Percentiles rank a stretch among this genome's conserved stretches.
Evolutionary conservation across 1,284 basidiomycete species (phyloP).

Genomic region (Pyrrhoderma lamaoense): DNA sequence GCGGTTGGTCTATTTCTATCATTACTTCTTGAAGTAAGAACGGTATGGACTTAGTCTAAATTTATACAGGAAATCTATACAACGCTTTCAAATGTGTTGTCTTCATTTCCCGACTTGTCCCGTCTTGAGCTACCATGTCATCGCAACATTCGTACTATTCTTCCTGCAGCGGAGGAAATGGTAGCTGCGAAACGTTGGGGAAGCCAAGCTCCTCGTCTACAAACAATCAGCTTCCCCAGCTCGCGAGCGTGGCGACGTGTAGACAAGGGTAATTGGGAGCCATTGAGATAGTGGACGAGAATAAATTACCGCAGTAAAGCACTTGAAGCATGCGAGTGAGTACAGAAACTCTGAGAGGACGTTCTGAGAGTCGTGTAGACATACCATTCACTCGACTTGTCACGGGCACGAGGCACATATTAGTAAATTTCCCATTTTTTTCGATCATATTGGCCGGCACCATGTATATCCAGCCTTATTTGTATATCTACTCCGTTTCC

Average conservation of each 20-base stretch:
- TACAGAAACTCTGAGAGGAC: too few species aligned
- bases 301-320: background rate
- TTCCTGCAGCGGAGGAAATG: conserved; percentile 4
- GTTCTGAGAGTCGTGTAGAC: too few species aligned
- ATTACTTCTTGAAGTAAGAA: background rate
- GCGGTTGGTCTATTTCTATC: conserved; percentile 5
- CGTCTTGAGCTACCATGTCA: conserved; percentile 16
- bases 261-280: conserved; percentile 7
- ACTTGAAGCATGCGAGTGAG: background rate
- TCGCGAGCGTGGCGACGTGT: conserved; percentile 10
- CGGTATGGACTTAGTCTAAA: background rate
- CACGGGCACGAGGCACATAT: too few species aligned
- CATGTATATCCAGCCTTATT: too few species aligned
- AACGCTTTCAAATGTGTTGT: conserved; percentile 8
- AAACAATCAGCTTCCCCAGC: conserved; percentile 13
- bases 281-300: background rate
- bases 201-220: conserved; percentile 11
- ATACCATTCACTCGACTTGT: too few species aligned
- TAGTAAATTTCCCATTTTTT: too few species aligned
- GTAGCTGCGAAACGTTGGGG: conserved; percentile 9
- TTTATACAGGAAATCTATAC: conserved; percentile 14
- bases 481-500: too few species aligned
- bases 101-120: conserved; percentile 11
- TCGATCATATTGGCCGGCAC: too few species aligned
- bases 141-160: conserved; percentile 11